Evolutionary conservation across 2,329 filamentous ascomycete species (phyloP), one percentile per base, ranked within the genome.

Genomic region (Penicillium freii): DNA sequence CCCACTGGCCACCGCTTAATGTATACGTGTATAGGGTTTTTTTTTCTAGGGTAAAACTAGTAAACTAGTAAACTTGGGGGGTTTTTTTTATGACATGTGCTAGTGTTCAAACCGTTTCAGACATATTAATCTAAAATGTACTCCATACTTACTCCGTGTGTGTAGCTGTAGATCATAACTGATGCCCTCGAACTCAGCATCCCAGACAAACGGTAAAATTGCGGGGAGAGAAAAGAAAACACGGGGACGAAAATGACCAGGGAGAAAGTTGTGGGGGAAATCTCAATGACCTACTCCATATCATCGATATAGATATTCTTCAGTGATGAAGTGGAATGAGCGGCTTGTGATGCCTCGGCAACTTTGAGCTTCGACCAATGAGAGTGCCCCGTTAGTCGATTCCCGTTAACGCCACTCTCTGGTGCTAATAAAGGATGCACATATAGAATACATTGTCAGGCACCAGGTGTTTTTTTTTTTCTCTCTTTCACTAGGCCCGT

Each of bases 261-360:
- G 38, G 8, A 6, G 39, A 17, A 49, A 39, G 40, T 31, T 57
- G 55, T 25, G 55, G 50, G 51, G 50, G 55, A 9, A 25, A 27
- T 8, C 10, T 9, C 19, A 51, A 7, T 45, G 42, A 44, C 17
- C 17, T 15, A 45, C 27, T 45, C 43, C 27, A 2, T 45, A 21
- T 11, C 36, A 29, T 27, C 33, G 15, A 40, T 17, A 19, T 34
- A 38, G 17, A 17, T 27, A 23, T 27, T 31, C 39, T 27, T 36
- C 40, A 42, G 1, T 13, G 31, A 33, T 33, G 45, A 31, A 39
- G 25, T 27, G 17, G 33, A 34, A 34, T 27, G 23, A 27, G 15
- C 15, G 21, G 51, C 62, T 60, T 60, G 62, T 64, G 62, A 64
- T 64, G 54, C 62, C 62, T 59, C 55, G 62, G 62, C 13, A 63